A percentile compares a stretch with the other conserved stretches of the same genome.
Evolutionary conservation across 2,329 filamentous ascomycete genomes (phyloP).

Genomic region (Pestalotiopsis sp.): DNA sequence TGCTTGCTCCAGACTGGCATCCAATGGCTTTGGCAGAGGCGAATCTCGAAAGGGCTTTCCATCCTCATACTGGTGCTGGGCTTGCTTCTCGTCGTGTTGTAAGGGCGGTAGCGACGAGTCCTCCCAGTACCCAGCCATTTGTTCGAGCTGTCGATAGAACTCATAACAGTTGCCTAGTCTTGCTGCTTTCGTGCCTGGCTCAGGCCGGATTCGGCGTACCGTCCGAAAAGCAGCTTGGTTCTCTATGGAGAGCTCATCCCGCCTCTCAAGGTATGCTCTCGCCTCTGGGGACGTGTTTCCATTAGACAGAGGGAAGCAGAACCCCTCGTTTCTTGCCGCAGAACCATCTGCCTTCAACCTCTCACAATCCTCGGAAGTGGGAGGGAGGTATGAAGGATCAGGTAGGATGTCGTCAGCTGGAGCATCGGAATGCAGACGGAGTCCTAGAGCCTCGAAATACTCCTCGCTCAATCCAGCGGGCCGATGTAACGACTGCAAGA

Average conservation of each 20-base stretch:
- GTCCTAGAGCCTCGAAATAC: slow-evolving; percentile 60
- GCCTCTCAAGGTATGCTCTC: slow-evolving; percentile 60
- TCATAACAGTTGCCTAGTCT: slow-evolving; percentile 67
- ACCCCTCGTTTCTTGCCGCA: slow-evolving; percentile 46
- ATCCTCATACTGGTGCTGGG: slow-evolving; percentile 13
- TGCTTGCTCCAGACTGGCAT: slow-evolving; percentile 21
- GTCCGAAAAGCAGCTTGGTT: slow-evolving; percentile 65
- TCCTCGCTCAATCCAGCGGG: slow-evolving; percentile 49
- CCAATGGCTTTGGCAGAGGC: slow-evolving; percentile 15
- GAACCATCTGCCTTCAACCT: slow-evolving; percentile 51
- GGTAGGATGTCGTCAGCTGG: slow-evolving; percentile 54
- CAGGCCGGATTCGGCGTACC: slow-evolving; percentile 58
- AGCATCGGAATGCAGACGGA: slow-evolving; percentile 56
- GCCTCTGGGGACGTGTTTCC: slow-evolving; percentile 59
- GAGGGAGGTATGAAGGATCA: slow-evolving; percentile 53
- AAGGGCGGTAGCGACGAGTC: slow-evolving; percentile 50
- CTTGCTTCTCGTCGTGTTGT: slow-evolving; percentile 11
- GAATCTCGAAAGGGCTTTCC: slow-evolving; percentile 16
- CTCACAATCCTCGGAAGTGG: slow-evolving; percentile 54
- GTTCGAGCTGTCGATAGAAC: slow-evolving; percentile 66
- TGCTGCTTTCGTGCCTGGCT: slow-evolving; percentile 54
- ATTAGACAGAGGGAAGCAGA: slow-evolving; percentile 52
- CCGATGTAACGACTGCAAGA: slow-evolving; percentile 58
- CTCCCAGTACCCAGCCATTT: slow-evolving; percentile 63
- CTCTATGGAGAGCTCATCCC: slow-evolving; percentile 55